Percentiles rank a stretch among this genome's conserved stretches.
These are phyloP conservation scores for Erodium chrysanthum DNA, from an alignment of 441 rosid genomes.

Conservation along the genomic window DNA sequence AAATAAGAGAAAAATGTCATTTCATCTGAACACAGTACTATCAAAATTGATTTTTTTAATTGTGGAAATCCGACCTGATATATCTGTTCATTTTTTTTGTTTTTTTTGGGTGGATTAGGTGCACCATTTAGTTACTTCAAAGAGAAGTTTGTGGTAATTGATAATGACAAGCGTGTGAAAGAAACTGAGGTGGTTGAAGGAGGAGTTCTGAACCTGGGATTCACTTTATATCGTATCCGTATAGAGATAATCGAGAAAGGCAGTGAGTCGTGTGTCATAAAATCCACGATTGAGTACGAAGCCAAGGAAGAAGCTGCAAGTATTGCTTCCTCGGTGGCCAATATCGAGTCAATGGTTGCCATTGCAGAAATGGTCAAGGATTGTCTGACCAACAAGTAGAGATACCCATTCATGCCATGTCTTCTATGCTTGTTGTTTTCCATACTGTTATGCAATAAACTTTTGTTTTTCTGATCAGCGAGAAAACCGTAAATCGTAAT, in stretches of 20 bases:
- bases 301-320: neutral
- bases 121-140: slow-evolving; percentile 21
- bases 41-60: too few relatives aligned
- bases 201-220: slow-evolving; percentile 7
- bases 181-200: slow-evolving; percentile 29
- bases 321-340: slow-evolving; percentile 3
- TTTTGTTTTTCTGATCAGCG: too few relatives aligned
- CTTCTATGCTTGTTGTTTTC: too few relatives aligned
- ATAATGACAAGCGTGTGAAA: slow-evolving; percentile 32
- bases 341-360: neutral
- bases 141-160: slow-evolving; percentile 28
- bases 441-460: too few relatives aligned
- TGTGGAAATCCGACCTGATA: too few relatives aligned
- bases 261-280: neutral
- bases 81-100: neutral
- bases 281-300: slow-evolving; percentile 13
- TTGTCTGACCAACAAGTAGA: neutral
- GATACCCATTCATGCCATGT: too few relatives aligned
- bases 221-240: slow-evolving; percentile 12
- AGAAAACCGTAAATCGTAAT: too few relatives aligned
- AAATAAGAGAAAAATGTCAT: too few relatives aligned
- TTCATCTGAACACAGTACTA: too few relatives aligned
- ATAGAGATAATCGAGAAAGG: slow-evolving; percentile 10
- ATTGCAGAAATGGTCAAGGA: neutral
- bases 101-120: neutral